These are phyloP conservation scores for Acer negundo DNA, from an alignment of 345 rosid species.

Conservation along the genomic window DNA sequence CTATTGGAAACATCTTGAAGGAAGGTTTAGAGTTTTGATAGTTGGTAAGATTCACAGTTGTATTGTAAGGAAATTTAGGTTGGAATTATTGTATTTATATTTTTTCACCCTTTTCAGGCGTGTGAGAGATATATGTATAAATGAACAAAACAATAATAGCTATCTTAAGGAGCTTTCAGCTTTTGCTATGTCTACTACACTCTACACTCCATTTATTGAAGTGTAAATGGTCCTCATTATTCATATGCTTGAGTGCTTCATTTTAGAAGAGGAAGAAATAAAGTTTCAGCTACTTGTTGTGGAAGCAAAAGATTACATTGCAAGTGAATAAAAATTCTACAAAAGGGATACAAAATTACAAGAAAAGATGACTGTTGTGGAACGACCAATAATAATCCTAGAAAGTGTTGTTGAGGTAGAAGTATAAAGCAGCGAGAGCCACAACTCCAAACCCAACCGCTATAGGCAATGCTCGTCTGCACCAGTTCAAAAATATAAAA, in stretches of 20 bases:
- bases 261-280: background rate
- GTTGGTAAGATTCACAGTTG: background rate
- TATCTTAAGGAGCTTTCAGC: background rate
- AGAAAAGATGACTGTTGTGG: background rate
- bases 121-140: background rate
- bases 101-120: background rate
- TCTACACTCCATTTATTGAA: background rate
- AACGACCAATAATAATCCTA: slow-evolving; percentile 15
- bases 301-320: background rate
- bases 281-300: background rate
- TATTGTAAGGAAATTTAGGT: background rate
- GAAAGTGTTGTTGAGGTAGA: slow-evolving; percentile 56
- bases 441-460: slow-evolving; percentile 64
- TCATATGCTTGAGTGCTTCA: background rate
- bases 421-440: slow-evolving; percentile 74
- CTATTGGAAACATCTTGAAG: background rate
- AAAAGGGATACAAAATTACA: slow-evolving; percentile 19
- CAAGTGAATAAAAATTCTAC: slow-evolving; percentile 17
- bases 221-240: background rate
- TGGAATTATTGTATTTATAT: background rate
- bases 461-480: slow-evolving; percentile 79
- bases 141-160: background rate
- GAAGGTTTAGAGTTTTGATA: background rate
- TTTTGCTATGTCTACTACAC: background rate
- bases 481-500: background rate